Percentiles rank a stretch among this genome's conserved stretches.
Evolutionary conservation across 306 rosid species (phyloP).

Genomic region (Lablab purpureus): DNA sequence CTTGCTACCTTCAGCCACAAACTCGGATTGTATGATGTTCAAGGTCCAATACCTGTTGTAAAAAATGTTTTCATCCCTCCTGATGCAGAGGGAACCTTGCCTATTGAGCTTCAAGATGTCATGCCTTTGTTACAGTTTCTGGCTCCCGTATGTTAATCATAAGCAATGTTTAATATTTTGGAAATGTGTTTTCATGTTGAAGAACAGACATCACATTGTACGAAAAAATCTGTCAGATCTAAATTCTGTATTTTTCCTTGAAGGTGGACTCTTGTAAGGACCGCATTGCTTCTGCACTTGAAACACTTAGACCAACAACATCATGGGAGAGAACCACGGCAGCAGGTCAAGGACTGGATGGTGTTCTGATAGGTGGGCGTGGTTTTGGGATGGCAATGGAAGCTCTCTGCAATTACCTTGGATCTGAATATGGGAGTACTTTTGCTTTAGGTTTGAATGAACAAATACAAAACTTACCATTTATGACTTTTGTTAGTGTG

Average conservation of each 20-base stretch:
- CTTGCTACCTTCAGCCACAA: slow-evolving; percentile 98
- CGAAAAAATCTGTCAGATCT: slow-evolving; percentile 34
- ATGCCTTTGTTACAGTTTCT: slow-evolving; percentile 95
- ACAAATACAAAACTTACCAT: slow-evolving; percentile 40
- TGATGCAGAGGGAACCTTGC: slow-evolving; percentile 74
- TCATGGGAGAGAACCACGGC: slow-evolving; percentile 98
- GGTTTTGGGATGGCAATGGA: slow-evolving; percentile 98
- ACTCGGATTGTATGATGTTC: slow-evolving; percentile 92
- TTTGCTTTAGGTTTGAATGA: slow-evolving; percentile 84
- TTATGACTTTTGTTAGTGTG: slow-evolving; percentile 29
- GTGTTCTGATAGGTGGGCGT: slow-evolving; percentile 91
- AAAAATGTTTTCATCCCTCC: slow-evolving; percentile 93
- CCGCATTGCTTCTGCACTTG: slow-evolving; percentile 90
- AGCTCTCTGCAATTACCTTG: slow-evolving; percentile 89
- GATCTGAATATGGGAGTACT: slow-evolving; percentile 95
- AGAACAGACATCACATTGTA: background rate
- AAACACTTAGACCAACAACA: slow-evolving; percentile 91
- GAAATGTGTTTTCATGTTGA: slow-evolving; percentile 18
- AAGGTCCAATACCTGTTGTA: slow-evolving; percentile 91
- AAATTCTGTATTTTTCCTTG: slow-evolving; percentile 40
- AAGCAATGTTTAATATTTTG: slow-evolving; percentile 10
- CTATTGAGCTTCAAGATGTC: slow-evolving; percentile 91
- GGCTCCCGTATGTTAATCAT: slow-evolving; percentile 86
- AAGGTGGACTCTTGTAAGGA: slow-evolving; percentile 97
- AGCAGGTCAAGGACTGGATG: slow-evolving; percentile 91